phyloP scores from a whole-genome alignment of 108 stramenopile genomes.

The Seminavis robusta region DNA sequence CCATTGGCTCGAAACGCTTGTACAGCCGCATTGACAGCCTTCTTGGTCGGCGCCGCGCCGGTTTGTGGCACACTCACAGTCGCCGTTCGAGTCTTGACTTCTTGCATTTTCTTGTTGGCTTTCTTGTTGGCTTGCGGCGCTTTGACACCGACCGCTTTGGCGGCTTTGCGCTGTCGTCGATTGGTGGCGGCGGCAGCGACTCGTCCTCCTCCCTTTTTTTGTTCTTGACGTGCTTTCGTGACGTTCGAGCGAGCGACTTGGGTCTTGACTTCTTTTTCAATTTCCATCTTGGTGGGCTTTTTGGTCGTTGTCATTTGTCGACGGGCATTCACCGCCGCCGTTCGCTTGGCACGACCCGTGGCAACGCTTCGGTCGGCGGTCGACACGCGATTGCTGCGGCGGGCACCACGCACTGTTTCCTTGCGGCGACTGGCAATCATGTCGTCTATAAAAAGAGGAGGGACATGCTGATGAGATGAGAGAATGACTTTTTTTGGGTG shows the following conservation, averaged over 20 bases:
- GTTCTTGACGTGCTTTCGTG: neutral
- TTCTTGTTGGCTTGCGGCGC: slow-evolving; percentile 4
- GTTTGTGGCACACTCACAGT: neutral
- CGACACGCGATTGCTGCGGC: too few species aligned
- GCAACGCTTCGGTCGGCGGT: slow-evolving; percentile 59
- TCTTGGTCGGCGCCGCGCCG: slow-evolving; percentile 30
- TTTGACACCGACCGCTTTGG: slow-evolving; percentile 8
- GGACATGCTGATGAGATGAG: too few species aligned
- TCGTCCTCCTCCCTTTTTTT: neutral
- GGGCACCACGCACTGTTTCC: too few species aligned
- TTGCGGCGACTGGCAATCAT: too few species aligned
- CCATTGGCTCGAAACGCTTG: slow-evolving; percentile 68
- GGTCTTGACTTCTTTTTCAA: slow-evolving; percentile 63
- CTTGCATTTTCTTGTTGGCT: slow-evolving; percentile 6
- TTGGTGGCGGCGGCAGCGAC: slow-evolving; percentile 4
- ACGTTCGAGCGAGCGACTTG: slow-evolving; percentile 23
- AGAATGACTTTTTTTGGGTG: too few species aligned
- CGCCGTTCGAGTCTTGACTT: neutral
- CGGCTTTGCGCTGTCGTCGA: slow-evolving; percentile 1
- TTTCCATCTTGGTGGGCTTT: slow-evolving; percentile 55
- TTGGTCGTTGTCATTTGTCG: slow-evolving; percentile 38
- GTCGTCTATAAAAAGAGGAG: too few species aligned
- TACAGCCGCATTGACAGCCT: slow-evolving; percentile 65
- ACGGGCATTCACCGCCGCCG: slow-evolving; percentile 45
- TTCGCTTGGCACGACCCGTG: slow-evolving; percentile 61